Conservation (phyloP, 2,329 filamentous ascomycete species). For the Trichoderma asperellum region DNA sequence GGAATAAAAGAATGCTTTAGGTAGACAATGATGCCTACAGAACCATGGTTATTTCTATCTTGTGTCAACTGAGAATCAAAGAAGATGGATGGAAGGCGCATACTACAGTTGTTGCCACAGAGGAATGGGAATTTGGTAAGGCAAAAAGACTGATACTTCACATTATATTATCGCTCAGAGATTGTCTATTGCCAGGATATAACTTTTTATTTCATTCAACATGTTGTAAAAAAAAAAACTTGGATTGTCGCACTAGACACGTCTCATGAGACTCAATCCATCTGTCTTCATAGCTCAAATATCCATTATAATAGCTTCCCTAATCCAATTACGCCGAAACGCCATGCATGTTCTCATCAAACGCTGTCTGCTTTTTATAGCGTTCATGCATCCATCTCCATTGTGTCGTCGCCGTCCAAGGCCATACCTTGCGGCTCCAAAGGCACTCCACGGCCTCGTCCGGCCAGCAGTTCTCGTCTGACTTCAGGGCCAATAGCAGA, state of each 20-base stretch:
- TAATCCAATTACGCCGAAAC: constrained; percentile 31
- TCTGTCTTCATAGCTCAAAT: constrained; percentile 11
- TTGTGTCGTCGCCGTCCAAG: constrained; percentile 85
- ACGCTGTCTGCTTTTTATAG: not conserved
- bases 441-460: constrained; percentile 77
- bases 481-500: constrained; percentile 89
- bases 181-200: not conserved
- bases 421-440: constrained; percentile 60
- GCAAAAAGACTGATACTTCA: not conserved
- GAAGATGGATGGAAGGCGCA: constrained; percentile 1
- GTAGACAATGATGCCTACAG: not conserved
- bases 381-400: constrained; percentile 66
- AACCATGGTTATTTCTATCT: not conserved
- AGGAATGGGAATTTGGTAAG: not conserved
- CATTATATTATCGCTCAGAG: too few relatives aligned
- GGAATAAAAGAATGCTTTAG: not conserved
- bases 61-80: too few relatives aligned
- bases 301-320: constrained; percentile 17
- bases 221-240: not conserved
- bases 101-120: not conserved
- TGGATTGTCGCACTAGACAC: constrained; percentile 5
- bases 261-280: constrained; percentile 2
- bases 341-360: constrained; percentile 32
- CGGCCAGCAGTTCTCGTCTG: constrained; percentile 82
- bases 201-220: constrained; percentile 2